Conservation (phyloP, 2,329 filamentous ascomycete genomes). For the Aspergillus intermedius region DNA sequence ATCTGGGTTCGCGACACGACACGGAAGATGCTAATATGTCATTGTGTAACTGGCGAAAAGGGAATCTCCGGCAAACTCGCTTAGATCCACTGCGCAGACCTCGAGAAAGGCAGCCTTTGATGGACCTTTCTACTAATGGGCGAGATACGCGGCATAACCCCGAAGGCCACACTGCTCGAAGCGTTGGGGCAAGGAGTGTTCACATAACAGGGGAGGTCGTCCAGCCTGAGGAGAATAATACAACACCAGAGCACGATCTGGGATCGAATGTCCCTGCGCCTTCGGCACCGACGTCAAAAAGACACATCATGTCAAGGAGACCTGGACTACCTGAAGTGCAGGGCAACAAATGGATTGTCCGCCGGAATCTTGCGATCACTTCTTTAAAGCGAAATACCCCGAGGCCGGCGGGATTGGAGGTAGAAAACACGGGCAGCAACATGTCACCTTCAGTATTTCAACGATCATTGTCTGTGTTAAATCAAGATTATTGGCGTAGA, state of each 20-base stretch:
- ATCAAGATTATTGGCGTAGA: slow-evolving; percentile 22
- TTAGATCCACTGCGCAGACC: slow-evolving; percentile 12
- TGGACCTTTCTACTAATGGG: slow-evolving; percentile 14
- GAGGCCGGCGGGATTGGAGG: slow-evolving; percentile 31
- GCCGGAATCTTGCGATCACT: slow-evolving; percentile 28
- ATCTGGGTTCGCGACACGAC: slow-evolving; percentile 47
- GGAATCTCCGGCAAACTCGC: slow-evolving; percentile 31
- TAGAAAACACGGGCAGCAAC: slow-evolving; percentile 11
- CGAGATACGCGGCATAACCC: slow-evolving; percentile 6
- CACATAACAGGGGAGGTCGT: background rate
- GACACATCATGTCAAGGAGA: background rate
- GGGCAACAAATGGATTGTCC: slow-evolving; percentile 29
- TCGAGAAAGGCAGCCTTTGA: slow-evolving; percentile 18
- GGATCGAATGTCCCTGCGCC: background rate
- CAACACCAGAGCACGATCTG: slow-evolving; percentile 3
- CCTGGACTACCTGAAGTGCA: slow-evolving; percentile 11
- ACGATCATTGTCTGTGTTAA: slow-evolving; percentile 26
- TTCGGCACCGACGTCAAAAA: slow-evolving; percentile 1
- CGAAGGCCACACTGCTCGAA: slow-evolving; percentile 1
- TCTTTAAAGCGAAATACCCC: slow-evolving; percentile 29
- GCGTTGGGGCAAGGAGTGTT: slow-evolving; percentile 3
- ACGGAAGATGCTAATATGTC: slow-evolving; percentile 49
- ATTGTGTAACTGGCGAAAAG: slow-evolving; percentile 47
- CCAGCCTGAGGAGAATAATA: slow-evolving; percentile 2
- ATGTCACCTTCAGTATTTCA: slow-evolving; percentile 21